Percentiles rank a stretch among this genome's conserved stretches.
Conservation (phyloP, 2,329 filamentous ascomycete species). For the Colletotrichum gloeosporioides region DNA sequence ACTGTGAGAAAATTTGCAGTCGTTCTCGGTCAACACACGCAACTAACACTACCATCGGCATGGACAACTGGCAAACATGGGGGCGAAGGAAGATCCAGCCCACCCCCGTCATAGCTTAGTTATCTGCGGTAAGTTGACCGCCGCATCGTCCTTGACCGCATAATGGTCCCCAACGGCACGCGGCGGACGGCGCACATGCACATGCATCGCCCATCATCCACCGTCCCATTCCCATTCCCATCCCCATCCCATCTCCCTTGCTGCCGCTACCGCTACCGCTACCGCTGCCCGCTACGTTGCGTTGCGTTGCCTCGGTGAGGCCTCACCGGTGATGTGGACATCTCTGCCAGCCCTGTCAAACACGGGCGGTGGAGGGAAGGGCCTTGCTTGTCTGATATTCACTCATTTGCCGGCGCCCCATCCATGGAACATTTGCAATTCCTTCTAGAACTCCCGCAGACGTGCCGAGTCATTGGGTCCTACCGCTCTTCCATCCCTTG, state of each 20-base stretch:
- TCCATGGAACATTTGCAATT: conserved; percentile 1
- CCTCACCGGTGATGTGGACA: conserved; percentile 7
- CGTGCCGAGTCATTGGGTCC: conserved; percentile 8
- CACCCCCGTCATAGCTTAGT: background rate
- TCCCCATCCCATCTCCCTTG: background rate
- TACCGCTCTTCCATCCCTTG: background rate
- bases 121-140: background rate
- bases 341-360: background rate
- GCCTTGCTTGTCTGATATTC: background rate
- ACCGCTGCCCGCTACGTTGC: too few relatives aligned
- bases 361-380: background rate
- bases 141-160: background rate
- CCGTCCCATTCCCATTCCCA: background rate
- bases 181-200: background rate
- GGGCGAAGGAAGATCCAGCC: background rate
- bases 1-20: background rate
- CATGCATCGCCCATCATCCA: background rate
- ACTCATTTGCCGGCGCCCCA: conserved; percentile 9
- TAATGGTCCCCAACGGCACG: background rate
- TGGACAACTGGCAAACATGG: background rate
- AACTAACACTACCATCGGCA: background rate
- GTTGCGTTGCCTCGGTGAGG: conserved; percentile 10
- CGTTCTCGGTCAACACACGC: background rate
- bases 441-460: conserved; percentile 10
- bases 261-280: background rate